Evolutionary conservation across 306 rosid species (phyloP).

Genomic region (Abrus pulchellus): DNA sequence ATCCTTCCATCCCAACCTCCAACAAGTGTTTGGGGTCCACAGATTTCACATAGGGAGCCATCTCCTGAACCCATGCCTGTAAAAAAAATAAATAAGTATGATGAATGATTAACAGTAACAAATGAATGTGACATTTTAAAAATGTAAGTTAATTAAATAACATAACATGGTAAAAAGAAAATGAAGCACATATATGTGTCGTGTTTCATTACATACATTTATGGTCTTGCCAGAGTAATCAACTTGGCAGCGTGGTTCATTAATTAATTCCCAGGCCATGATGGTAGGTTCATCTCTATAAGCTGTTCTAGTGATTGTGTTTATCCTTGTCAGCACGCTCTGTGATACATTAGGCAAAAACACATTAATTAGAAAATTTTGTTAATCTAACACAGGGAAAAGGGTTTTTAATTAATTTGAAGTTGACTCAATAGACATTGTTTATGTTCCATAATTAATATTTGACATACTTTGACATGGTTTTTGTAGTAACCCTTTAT

Average conservation of each 20-base stretch:
- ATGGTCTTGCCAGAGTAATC: constrained; percentile 63
- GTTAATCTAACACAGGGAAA: background rate
- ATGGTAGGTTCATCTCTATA: constrained; percentile 63
- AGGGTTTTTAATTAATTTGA: background rate
- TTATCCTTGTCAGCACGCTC: constrained; percentile 68
- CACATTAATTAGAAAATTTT: background rate
- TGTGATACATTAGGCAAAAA: constrained; percentile 24
- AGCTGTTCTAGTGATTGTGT: constrained; percentile 56
- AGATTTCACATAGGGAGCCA: constrained; percentile 65
- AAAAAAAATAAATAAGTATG: background rate
- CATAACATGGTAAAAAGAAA: background rate
- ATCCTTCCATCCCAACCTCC: constrained; percentile 78
- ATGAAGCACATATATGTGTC: background rate
- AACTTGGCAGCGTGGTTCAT: constrained; percentile 66
- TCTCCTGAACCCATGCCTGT: constrained; percentile 74
- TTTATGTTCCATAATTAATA: background rate
- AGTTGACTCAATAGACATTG: background rate
- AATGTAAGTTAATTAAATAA: background rate
- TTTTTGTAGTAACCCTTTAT: constrained; percentile 59
- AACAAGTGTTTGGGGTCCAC: constrained; percentile 63
- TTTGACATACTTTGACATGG: constrained; percentile 55
- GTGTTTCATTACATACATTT: constrained; percentile 40
- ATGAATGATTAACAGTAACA: background rate
- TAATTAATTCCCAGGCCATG: constrained; percentile 72
- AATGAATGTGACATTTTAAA: background rate